Conservation (phyloP, 2,329 filamentous ascomycete genomes). For the Neofusicoccum cordaticola region DNA sequence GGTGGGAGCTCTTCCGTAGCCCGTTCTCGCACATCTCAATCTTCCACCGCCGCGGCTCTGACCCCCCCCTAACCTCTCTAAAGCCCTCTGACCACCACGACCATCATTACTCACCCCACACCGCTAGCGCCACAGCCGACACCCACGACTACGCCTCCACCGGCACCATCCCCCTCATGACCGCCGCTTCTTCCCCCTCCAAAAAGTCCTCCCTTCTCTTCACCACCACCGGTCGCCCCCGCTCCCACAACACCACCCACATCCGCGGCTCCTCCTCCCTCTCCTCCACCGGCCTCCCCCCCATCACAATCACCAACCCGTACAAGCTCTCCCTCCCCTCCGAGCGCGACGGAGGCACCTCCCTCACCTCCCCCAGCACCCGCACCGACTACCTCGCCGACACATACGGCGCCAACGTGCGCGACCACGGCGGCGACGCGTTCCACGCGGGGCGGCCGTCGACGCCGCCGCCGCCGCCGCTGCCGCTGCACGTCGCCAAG, state of each 20-base stretch:
- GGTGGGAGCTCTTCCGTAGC: conserved; percentile 23
- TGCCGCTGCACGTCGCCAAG: conserved; percentile 4
- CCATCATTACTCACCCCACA: neutral
- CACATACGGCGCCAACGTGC: neutral
- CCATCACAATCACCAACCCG: neutral
- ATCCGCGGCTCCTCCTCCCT: neutral
- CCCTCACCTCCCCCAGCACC: neutral
- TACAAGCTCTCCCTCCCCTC: conserved; percentile 12
- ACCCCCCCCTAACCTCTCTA: conserved; percentile 17
- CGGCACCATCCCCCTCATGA: neutral
- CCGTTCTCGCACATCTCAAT: conserved; percentile 17
- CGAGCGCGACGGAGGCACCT: neutral
- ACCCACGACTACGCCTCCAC: neutral
- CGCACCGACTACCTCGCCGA: too few relatives aligned
- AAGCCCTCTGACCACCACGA: conserved; percentile 13
- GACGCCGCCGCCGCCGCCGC: conserved; percentile 16
- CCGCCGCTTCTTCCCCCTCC: neutral
- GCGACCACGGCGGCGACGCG: neutral
- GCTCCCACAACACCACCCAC: neutral
- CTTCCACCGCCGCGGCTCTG: neutral
- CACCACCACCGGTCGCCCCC: neutral
- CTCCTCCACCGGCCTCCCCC: neutral
- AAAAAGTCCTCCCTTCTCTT: neutral
- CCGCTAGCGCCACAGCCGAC: neutral
- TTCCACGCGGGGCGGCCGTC: neutral